Base-by-base conservation (phyloP, 2,329 filamentous ascomycete species). In the Fusarium illudens region DNA sequence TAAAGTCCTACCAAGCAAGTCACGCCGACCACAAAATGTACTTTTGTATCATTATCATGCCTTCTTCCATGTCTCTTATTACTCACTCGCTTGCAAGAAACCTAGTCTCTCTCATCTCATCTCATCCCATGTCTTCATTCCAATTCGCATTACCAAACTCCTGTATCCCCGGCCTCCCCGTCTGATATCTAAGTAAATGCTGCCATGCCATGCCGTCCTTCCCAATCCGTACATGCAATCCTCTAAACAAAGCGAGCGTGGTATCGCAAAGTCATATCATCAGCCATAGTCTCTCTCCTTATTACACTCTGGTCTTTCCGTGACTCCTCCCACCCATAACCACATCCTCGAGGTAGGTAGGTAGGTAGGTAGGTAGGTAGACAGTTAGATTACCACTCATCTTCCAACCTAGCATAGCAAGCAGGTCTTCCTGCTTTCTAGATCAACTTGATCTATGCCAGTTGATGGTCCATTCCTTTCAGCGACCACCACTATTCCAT, bases 231-330 rank as follows among this genome's bases (percentile, higher is more conserved):
- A 51, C 52, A 68, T 69, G 62, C 62, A 67, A 58, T 58, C 56
- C 53, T 71, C 61, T 71, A 72, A 72, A 53, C 66, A 65, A 57
- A 73, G 60, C 65, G 67, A 71, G 67, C 48, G 60, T 73, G 67
- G 68, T 71, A 72, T 73, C 62, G 64, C 51, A 67, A 64, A 64
- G 44, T 62, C 69, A 59, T 60, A 58, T 73, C 71, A 67, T 73
- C 60, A 72, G 54, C 54, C 67, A 56, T 67, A 59, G 34, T 58
- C 34, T 36, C 49, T 46, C 50, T 62, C 57, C 52, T 29, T 55
- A 64, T 62, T 60, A 68, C 59, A 62, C 56, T 60, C 58, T 66
- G 25, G 34, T 65, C 15, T 48, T 25, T 8, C 27, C 20, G 32
- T 36, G 37, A 32, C 57, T 42, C 27, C 25, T 36, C 17, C 36